Conservation (phyloP, 2,329 filamentous ascomycete species). For the Cladosporium velox region DNA sequence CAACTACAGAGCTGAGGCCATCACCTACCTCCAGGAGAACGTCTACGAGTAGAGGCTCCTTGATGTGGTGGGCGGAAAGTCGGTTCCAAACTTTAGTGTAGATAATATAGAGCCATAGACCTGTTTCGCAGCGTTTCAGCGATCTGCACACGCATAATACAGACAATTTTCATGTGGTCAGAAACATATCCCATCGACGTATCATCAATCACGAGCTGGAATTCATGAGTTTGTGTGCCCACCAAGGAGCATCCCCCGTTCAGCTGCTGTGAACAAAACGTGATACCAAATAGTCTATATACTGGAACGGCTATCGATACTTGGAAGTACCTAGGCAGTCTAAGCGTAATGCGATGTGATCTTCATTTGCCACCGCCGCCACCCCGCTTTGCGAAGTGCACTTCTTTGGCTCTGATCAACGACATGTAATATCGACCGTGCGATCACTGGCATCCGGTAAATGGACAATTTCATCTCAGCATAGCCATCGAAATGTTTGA, state of each 20-base stretch:
- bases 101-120: not conserved
- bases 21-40: conserved; percentile 4
- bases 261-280: not conserved
- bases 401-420: not conserved
- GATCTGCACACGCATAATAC: not conserved
- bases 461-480: not conserved
- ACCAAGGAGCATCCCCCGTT: not conserved
- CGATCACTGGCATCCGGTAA: not conserved
- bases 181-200: not conserved
- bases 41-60: conserved; percentile 1
- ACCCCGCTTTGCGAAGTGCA: not conserved
- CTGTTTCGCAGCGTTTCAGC: not conserved
- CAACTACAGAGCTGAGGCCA: conserved; percentile 11
- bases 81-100: not conserved
- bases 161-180: not conserved
- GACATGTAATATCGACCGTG: not conserved
- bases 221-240: not conserved
- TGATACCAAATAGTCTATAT: not conserved
- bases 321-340: too few species aligned
- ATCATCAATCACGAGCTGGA: not conserved
- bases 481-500: not conserved
- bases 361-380: not conserved
- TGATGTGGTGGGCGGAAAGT: not conserved
- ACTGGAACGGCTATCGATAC: not conserved
- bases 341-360: not conserved